Evolutionary conservation across 176 grass and related monocot genomes (phyloP).

Genomic region (Pontederia crassipes): DNA sequence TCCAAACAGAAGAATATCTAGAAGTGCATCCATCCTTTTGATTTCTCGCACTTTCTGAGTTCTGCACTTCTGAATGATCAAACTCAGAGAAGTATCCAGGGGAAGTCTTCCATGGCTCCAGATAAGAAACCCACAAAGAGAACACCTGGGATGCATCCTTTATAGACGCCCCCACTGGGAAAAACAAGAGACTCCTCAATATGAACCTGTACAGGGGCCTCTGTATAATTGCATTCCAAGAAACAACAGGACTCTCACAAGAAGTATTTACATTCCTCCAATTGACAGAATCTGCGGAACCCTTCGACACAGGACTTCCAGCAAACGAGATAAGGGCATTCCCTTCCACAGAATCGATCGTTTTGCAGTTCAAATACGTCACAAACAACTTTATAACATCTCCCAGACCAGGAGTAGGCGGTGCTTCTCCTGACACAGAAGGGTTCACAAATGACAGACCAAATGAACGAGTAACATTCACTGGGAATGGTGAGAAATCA

Average conservation of each 20-base stretch:
- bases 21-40: conserved; percentile 4
- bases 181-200: conserved; percentile 75
- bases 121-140: conserved; percentile 65
- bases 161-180: conserved; percentile 37
- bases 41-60: conserved; percentile 10
- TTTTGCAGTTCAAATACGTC: conserved; percentile 41
- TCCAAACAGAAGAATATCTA: conserved; percentile 40
- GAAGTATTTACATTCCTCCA: background rate
- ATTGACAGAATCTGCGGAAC: background rate
- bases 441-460: conserved; percentile 17
- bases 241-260: conserved; percentile 20
- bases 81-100: conserved; percentile 39
- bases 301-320: conserved; percentile 25
- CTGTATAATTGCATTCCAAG: conserved; percentile 54
- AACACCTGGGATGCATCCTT: conserved; percentile 57
- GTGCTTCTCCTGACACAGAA: conserved; percentile 20
- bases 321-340: conserved; percentile 16
- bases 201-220: conserved; percentile 77
- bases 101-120: conserved; percentile 78
- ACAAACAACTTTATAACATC: conserved; percentile 54
- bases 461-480: conserved; percentile 23
- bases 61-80: conserved; percentile 21
- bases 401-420: conserved; percentile 54
- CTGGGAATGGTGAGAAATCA: conserved; percentile 63
- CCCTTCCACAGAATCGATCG: conserved; percentile 4